A percentile compares a stretch with the other conserved stretches of the same genome.
Conservation (phyloP, 495 filamentous ascomycete genomes). For the Hypoxylon cercidicola region DNA sequence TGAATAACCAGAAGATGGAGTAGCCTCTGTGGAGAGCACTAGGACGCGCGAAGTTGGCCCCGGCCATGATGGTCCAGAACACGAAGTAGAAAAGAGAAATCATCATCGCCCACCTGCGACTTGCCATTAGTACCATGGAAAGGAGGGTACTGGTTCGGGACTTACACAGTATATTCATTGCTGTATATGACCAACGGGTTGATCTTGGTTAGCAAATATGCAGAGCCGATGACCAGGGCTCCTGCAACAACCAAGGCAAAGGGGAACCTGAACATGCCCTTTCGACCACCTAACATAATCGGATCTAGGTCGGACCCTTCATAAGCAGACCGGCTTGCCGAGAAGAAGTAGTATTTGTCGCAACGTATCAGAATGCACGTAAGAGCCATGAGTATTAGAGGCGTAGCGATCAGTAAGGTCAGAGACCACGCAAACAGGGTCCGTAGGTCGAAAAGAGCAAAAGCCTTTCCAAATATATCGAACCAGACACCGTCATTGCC, state of each 20-base stretch:
- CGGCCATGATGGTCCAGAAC: constrained; percentile 85
- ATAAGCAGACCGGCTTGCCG: constrained; percentile 64
- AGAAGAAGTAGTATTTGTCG: constrained; percentile 86
- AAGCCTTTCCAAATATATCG: constrained; percentile 84
- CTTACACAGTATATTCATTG: constrained; percentile 80
- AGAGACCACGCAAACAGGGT: constrained; percentile 90
- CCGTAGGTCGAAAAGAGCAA: constrained; percentile 80
- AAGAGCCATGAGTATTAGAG: constrained; percentile 73
- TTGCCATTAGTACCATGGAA: constrained; percentile 31
- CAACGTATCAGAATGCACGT: constrained; percentile 71
- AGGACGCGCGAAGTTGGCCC: constrained; percentile 83
- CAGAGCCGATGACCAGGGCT: constrained; percentile 74
- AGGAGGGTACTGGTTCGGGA: constrained; percentile 13
- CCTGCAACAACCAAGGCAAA: constrained; percentile 77
- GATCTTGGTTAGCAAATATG: constrained; percentile 79
- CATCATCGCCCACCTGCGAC: constrained; percentile 79
- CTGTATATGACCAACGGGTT: constrained; percentile 91
- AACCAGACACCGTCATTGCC: constrained; percentile 89
- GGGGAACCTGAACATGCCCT: constrained; percentile 85
- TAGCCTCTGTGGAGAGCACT: constrained; percentile 87
- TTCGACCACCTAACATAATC: constrained; percentile 76
- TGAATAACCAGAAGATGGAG: constrained; percentile 83
- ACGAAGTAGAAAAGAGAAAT: constrained; percentile 80
- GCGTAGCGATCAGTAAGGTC: constrained; percentile 79
- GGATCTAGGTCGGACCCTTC: constrained; percentile 68